Conservation (phyloP, 768 basidiomycete genomes). For the Coprinopsis marcescibilis region DNA sequence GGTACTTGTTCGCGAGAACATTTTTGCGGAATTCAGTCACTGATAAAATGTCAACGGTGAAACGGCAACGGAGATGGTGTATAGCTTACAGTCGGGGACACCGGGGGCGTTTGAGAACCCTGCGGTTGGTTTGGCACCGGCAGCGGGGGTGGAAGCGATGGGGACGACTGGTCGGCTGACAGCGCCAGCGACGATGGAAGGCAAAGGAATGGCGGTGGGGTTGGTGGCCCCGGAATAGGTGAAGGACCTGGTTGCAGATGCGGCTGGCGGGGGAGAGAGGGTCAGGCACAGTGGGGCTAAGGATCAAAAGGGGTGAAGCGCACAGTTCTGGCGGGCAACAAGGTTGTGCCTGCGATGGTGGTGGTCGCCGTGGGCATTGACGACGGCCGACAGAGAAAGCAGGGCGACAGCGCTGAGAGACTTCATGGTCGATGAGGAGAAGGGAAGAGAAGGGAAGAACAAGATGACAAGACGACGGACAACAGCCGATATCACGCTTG, state of each 20-base stretch:
- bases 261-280: neutral
- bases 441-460: neutral
- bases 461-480: neutral
- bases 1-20: conserved; percentile 55
- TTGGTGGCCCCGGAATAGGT: conserved; percentile 42
- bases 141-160: conserved; percentile 38
- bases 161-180: conserved; percentile 35
- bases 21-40: too few relatives aligned
- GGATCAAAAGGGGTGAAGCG: neutral
- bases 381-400: conserved; percentile 33
- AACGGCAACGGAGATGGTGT: conserved; percentile 1
- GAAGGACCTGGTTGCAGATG: conserved; percentile 23
- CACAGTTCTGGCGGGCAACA: conserved; percentile 4
- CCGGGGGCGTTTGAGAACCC: conserved; percentile 52
- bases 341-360: conserved; percentile 5
- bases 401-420: conserved; percentile 21
- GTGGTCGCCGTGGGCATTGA: conserved; percentile 28
- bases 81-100: conserved; percentile 43
- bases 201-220: conserved; percentile 54
- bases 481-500: too few relatives aligned
- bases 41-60: neutral
- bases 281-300: conserved; percentile 5
- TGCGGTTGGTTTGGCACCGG: conserved; percentile 45
- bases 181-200: conserved; percentile 38
- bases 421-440: conserved; percentile 23